Evolutionary conservation across 305 asterid species (phyloP).

Genomic region (Euphrasia arctica): DNA sequence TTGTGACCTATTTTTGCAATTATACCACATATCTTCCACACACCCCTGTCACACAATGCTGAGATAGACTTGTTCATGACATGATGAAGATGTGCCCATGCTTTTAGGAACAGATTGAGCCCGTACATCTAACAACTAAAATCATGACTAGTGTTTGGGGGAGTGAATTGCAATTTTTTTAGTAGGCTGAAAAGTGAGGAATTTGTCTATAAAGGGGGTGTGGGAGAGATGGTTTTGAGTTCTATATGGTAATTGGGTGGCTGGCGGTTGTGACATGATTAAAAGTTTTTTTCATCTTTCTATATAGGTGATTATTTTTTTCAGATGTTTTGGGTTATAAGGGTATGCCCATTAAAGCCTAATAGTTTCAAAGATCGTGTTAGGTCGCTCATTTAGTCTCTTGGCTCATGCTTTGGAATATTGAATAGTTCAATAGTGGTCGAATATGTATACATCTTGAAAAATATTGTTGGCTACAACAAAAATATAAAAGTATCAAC

Average conservation of each 20-base stretch:
- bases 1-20: not conserved
- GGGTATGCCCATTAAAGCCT: not conserved
- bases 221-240: not conserved
- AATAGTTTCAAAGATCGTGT: not conserved
- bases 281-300: not conserved
- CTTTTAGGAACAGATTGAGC: not conserved
- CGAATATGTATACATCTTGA: not conserved
- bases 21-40: not conserved
- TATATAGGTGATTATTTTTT: not conserved
- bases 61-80: not conserved
- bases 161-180: constrained; percentile 3
- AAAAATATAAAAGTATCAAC: not conserved
- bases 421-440: not conserved
- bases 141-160: not conserved
- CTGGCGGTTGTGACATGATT: not conserved
- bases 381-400: not conserved
- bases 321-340: not conserved
- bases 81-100: not conserved
- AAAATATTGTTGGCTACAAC: not conserved
- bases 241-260: not conserved
- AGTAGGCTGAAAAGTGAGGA: not conserved
- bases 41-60: constrained; percentile 3
- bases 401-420: not conserved
- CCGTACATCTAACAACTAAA: not conserved
- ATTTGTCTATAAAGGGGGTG: not conserved